A percentile compares a stretch with the other conserved stretches of the same genome.
These are phyloP conservation scores for Saprolegnia diclina DNA, from an alignment of 352 stramenopile species.

Conservation along the genomic window DNA sequence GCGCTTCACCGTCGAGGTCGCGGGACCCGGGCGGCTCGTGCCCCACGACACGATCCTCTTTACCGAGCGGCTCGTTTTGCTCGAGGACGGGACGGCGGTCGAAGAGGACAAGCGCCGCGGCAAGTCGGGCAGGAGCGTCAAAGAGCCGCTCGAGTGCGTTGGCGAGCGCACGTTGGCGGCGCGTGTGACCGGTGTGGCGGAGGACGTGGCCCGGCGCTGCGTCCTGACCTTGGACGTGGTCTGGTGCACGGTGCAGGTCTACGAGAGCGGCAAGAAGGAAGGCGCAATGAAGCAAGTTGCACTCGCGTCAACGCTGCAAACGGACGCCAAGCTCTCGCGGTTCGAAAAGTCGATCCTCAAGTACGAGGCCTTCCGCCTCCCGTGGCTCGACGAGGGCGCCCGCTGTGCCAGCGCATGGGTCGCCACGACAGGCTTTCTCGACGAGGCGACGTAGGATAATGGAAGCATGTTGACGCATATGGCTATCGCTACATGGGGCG, in stretches of 20 bases:
- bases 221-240: constrained; percentile 62
- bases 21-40: constrained; percentile 71
- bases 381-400: constrained; percentile 67
- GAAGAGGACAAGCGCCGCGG: constrained; percentile 21
- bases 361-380: constrained; percentile 67
- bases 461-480: neutral
- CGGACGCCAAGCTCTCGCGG: constrained; percentile 62
- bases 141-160: constrained; percentile 28
- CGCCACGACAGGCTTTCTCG: neutral
- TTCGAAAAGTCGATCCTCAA: constrained; percentile 58
- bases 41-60: constrained; percentile 88
- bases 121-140: constrained; percentile 28
- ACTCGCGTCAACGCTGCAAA: constrained; percentile 27
- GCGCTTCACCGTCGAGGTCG: constrained; percentile 69
- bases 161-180: constrained; percentile 72
- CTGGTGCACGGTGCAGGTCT: constrained; percentile 74
- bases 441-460: neutral
- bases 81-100: constrained; percentile 23
- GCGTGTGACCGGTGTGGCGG: constrained; percentile 44
- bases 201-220: constrained; percentile 43
- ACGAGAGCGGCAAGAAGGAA: constrained; percentile 35
- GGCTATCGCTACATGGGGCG: constrained; percentile 7
- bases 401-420: constrained; percentile 37
- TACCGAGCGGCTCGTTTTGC: constrained; percentile 79
- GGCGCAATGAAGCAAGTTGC: constrained; percentile 1